Conservation (phyloP, 768 basidiomycete genomes). For the Termitomyces sp. region DNA sequence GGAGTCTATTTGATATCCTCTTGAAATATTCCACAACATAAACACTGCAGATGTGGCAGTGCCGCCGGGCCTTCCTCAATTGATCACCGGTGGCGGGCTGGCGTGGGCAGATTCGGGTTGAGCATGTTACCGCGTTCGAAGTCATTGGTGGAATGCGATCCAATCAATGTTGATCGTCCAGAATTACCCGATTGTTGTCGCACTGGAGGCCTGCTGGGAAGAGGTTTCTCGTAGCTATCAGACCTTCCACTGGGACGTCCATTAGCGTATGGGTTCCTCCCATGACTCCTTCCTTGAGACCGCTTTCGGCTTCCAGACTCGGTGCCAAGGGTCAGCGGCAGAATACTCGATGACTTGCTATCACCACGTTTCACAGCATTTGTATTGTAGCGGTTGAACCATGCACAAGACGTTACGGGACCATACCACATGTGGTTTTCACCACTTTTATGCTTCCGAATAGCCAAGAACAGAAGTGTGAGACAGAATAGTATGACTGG, state of each 20-base stretch:
- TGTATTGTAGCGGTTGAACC: slow-evolving; percentile 56
- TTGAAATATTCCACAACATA: not conserved
- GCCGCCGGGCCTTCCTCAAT: slow-evolving; percentile 7
- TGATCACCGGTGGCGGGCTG: slow-evolving; percentile 17
- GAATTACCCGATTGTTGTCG: slow-evolving; percentile 26
- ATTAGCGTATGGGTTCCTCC: slow-evolving; percentile 13
- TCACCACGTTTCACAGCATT: slow-evolving; percentile 29
- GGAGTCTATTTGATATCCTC: not conserved
- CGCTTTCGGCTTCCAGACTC: slow-evolving; percentile 8
- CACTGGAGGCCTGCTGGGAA: slow-evolving; percentile 17
- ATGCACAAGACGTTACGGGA: slow-evolving; percentile 66
- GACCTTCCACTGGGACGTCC: slow-evolving; percentile 10
- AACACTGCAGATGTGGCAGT: not conserved
- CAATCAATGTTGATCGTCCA: slow-evolving; percentile 26
- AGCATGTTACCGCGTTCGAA: slow-evolving; percentile 38
- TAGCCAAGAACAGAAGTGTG: slow-evolving; percentile 31
- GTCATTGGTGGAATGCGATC: slow-evolving; percentile 24
- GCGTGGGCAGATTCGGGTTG: slow-evolving; percentile 28
- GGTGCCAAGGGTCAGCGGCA: slow-evolving; percentile 23
- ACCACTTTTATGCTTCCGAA: slow-evolving; percentile 36
- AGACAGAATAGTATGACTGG: slow-evolving; percentile 34
- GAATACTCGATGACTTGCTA: slow-evolving; percentile 30
- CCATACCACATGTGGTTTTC: slow-evolving; percentile 60
- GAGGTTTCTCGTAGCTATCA: slow-evolving; percentile 17
- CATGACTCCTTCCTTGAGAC: slow-evolving; percentile 7